phyloP scores from a whole-genome alignment of 2,329 filamentous ascomycete genomes.

The Xenoacremonium recifei region DNA sequence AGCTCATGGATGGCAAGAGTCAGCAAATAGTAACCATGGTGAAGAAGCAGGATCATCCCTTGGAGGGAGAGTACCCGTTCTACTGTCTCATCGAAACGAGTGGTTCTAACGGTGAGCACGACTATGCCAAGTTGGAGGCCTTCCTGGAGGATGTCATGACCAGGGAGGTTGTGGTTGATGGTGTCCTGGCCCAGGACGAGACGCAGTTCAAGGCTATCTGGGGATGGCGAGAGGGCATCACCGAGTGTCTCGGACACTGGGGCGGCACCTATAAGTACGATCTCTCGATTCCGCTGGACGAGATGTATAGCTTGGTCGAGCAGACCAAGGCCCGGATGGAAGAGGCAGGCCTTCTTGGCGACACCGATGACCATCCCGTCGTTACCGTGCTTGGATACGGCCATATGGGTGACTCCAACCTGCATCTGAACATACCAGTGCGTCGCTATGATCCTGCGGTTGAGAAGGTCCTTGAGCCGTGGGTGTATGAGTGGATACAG shows the following conservation, averaged over 20 bases:
- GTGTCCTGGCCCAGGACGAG: slow-evolving; percentile 89
- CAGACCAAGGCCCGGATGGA: slow-evolving; percentile 74
- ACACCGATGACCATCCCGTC: slow-evolving; percentile 73
- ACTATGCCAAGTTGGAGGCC: slow-evolving; percentile 82
- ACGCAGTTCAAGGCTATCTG: slow-evolving; percentile 84
- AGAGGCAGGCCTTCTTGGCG: slow-evolving; percentile 73
- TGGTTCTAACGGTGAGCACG: slow-evolving; percentile 90
- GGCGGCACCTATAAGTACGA: slow-evolving; percentile 99
- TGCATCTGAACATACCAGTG: slow-evolving; percentile 88
- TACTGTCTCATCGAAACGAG: slow-evolving; percentile 97
- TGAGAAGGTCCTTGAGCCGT: slow-evolving; percentile 86
- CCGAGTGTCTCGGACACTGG: slow-evolving; percentile 83
- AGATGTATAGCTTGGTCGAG: slow-evolving; percentile 87
- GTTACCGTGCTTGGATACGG: slow-evolving; percentile 93
- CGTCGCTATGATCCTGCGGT: slow-evolving; percentile 82
- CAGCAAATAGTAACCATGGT: slow-evolving; percentile 75
- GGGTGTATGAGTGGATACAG: slow-evolving; percentile 95
- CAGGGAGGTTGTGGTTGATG: slow-evolving; percentile 81
- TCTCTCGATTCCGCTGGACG: slow-evolving; percentile 83
- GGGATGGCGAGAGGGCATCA: slow-evolving; percentile 91
- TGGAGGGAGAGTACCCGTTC: slow-evolving; percentile 85
- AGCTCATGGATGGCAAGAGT: slow-evolving; percentile 88
- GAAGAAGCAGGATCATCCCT: slow-evolving; percentile 73
- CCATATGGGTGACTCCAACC: slow-evolving; percentile 95
- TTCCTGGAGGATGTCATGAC: slow-evolving; percentile 94